Conservation (phyloP, 331 rosid genomes). For the Rhamnella rubrinervis region DNA sequence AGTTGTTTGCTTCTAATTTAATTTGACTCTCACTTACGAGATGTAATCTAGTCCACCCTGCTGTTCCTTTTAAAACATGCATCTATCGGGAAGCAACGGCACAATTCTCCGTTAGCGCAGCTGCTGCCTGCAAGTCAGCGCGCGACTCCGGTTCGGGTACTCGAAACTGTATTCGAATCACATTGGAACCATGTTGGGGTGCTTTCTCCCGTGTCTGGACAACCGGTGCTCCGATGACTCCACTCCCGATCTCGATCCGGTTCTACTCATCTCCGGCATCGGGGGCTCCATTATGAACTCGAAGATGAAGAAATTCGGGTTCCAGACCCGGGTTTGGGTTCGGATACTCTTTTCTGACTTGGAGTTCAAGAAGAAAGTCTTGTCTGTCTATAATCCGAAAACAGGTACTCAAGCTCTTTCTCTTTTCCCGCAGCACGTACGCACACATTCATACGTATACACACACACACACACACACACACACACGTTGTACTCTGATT, state of each 20-base stretch:
- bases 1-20: too few species aligned
- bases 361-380: constrained; percentile 66
- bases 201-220: constrained; percentile 52
- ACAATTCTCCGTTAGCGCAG: background rate
- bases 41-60: too few species aligned
- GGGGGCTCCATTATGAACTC: constrained; percentile 88
- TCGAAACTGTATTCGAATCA: background rate
- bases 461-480: too few species aligned
- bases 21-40: too few species aligned
- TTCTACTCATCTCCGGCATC: constrained; percentile 75
- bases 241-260: constrained; percentile 63
- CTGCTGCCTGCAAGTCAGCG: background rate
- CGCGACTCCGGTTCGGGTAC: background rate
- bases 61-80: too few species aligned
- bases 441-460: background rate
- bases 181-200: constrained; percentile 28
- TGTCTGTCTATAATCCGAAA: constrained; percentile 75
- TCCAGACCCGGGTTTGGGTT: constrained; percentile 80
- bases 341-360: constrained; percentile 74
- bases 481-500: background rate
- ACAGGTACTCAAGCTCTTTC: constrained; percentile 51
- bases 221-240: constrained; percentile 25
- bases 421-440: background rate
- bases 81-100: background rate
- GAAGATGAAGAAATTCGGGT: constrained; percentile 59